Conservation (phyloP, 768 basidiomycete genomes). For the Cystofilobasidium bisporidii region DNA sequence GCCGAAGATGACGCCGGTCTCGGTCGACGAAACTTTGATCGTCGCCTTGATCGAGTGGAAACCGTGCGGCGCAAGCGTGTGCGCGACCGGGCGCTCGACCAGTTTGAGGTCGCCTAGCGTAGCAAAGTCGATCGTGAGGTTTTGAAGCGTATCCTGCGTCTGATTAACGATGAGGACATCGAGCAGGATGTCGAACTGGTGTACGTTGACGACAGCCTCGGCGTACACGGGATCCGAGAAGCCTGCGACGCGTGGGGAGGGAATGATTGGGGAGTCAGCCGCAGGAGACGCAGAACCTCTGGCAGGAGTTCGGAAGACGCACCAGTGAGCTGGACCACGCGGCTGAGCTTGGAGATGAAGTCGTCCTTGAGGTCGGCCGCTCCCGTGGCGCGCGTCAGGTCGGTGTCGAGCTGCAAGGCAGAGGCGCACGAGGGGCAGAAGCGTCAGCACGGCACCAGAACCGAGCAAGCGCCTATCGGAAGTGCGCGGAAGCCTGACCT, state of each 20-base stretch:
- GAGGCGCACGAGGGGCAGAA: background rate
- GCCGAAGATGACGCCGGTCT: constrained; percentile 97
- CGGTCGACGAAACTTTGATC: constrained; percentile 95
- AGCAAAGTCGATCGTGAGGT: constrained; percentile 92
- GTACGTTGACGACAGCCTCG: constrained; percentile 94
- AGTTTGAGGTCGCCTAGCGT: constrained; percentile 95
- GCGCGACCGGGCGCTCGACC: constrained; percentile 85
- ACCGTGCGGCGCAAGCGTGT: constrained; percentile 87
- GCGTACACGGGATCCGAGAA: constrained; percentile 99
- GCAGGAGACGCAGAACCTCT: too few relatives aligned
- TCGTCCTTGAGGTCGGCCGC: constrained; percentile 73
- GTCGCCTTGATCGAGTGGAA: constrained; percentile 99
- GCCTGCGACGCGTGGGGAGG: constrained; percentile 44
- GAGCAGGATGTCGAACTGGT: constrained; percentile 91
- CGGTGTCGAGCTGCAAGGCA: constrained; percentile 77
- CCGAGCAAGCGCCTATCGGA: background rate
- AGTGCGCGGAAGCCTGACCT: constrained; percentile 38
- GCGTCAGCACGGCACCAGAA: background rate
- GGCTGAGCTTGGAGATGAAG: constrained; percentile 84
- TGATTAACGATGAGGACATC: constrained; percentile 97
- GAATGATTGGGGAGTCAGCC: too few relatives aligned
- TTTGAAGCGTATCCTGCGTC: constrained; percentile 84
- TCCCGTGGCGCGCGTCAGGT: constrained; percentile 82
- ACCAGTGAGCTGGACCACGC: constrained; percentile 90
- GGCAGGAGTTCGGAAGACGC: constrained; percentile 28